These are phyloP conservation scores for Oryza glaberrima DNA, from an alignment of 176 grass and related monocot species.

Conservation along the genomic window DNA sequence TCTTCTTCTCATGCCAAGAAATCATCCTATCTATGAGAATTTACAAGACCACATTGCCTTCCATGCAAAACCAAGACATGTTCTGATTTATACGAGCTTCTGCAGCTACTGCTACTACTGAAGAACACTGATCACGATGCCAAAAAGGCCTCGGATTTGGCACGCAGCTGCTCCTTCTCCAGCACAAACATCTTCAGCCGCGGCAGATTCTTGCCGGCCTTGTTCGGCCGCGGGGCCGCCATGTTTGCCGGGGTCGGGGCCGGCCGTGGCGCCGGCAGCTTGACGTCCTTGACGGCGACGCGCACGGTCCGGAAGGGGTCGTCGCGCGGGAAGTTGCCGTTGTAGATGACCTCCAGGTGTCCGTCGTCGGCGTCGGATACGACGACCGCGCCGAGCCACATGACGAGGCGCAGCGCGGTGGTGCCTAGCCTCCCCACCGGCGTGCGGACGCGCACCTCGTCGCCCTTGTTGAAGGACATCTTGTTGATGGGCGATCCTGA, in stretches of 20 bases:
- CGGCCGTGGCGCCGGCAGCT: background rate
- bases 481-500: too few species aligned
- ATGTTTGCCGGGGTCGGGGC: background rate
- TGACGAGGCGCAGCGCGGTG: background rate
- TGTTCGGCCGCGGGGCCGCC: background rate
- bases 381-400: conserved; percentile 16
- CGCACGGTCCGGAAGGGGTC: conserved; percentile 6
- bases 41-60: background rate
- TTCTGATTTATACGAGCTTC: background rate
- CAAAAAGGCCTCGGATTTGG: background rate
- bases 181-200: background rate
- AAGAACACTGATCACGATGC: background rate
- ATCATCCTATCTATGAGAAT: background rate
- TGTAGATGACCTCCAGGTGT: background rate
- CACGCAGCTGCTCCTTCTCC: conserved; percentile 12
- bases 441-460: conserved; percentile 13
- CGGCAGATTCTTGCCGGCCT: background rate
- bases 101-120: background rate
- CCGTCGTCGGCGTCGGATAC: background rate
- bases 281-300: background rate
- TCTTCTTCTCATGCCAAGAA: background rate
- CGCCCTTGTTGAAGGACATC: background rate
- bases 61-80: background rate
- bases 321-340: background rate
- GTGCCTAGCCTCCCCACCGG: background rate